Percentiles rank a stretch among this genome's conserved stretches.
These are phyloP conservation scores for Bertia moriformis DNA, from an alignment of 2,329 filamentous ascomycete genomes.

Conservation along the genomic window DNA sequence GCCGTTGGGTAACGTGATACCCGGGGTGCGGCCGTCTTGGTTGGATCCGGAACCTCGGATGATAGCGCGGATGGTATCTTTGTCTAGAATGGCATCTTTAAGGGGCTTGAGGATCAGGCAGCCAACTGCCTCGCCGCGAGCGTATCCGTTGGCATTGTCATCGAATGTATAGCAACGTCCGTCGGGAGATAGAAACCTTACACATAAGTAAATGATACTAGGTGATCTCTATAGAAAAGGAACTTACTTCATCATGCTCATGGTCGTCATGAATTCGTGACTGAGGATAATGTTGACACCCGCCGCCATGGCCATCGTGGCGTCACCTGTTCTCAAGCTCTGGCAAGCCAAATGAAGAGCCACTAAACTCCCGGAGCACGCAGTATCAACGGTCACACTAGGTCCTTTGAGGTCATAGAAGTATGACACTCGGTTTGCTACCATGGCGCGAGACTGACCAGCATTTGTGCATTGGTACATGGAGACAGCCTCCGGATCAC, in stretches of 20 bases:
- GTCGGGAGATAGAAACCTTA: slow-evolving; percentile 5
- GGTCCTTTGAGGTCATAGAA: neutral
- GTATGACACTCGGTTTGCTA: neutral
- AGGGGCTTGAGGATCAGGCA: slow-evolving; percentile 29
- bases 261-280: neutral
- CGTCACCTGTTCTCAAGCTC: slow-evolving; percentile 7
- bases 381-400: neutral
- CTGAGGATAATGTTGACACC: neutral
- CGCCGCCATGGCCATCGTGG: slow-evolving; percentile 3
- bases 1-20: slow-evolving; percentile 16
- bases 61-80: slow-evolving; percentile 19
- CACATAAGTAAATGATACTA: neutral
- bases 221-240: too few relatives aligned
- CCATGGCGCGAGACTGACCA: neutral
- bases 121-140: slow-evolving; percentile 18
- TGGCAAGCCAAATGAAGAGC: neutral
- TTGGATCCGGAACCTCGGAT: slow-evolving; percentile 15
- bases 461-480: neutral
- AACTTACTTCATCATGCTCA: slow-evolving; percentile 1
- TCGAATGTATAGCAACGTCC: slow-evolving; percentile 4
- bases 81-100: slow-evolving; percentile 22
- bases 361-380: neutral
- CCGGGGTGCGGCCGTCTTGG: slow-evolving; percentile 15
- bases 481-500: neutral
- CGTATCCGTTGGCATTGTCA: slow-evolving; percentile 1